phyloP scores from a whole-genome alignment of 1,284 basidiomycete species.

The Pseudozyma flocculosa region DNA sequence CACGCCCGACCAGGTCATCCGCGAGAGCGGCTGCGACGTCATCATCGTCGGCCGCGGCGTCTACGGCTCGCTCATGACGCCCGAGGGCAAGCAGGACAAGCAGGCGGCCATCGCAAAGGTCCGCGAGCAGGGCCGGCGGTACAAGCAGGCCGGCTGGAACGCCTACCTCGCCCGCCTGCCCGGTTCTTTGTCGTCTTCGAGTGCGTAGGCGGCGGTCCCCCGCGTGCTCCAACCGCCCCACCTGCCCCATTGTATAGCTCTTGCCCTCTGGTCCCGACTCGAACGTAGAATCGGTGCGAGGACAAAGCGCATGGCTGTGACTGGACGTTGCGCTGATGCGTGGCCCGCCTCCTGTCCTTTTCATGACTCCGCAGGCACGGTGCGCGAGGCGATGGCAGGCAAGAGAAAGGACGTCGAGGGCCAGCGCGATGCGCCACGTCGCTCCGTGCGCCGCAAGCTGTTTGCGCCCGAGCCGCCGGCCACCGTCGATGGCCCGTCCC shows the following conservation, averaged over 20 bases:
- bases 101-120: slow-evolving; percentile 63
- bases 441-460: slow-evolving; percentile 19
- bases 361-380: too few species aligned
- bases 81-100: slow-evolving; percentile 61
- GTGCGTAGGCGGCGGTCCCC: too few species aligned
- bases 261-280: too few species aligned
- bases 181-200: too few species aligned
- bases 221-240: too few species aligned
- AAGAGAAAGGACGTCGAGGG: too few species aligned
- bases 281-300: too few species aligned
- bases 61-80: slow-evolving; percentile 65
- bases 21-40: slow-evolving; percentile 85
- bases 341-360: too few species aligned
- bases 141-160: slow-evolving; percentile 83
- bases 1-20: slow-evolving; percentile 81
- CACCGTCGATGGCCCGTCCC: not conserved
- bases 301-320: too few species aligned
- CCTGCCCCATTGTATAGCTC: too few species aligned
- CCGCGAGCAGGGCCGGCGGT: slow-evolving; percentile 74
- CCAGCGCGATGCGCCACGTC: not conserved
- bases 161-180: slow-evolving; percentile 72
- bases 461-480: slow-evolving; percentile 21
- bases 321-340: too few species aligned
- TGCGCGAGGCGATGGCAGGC: too few species aligned
- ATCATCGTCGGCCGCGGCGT: slow-evolving; percentile 98